phyloP scores from a whole-genome alignment of 2,329 filamentous ascomycete species.

The Xylaria polymorpha region DNA sequence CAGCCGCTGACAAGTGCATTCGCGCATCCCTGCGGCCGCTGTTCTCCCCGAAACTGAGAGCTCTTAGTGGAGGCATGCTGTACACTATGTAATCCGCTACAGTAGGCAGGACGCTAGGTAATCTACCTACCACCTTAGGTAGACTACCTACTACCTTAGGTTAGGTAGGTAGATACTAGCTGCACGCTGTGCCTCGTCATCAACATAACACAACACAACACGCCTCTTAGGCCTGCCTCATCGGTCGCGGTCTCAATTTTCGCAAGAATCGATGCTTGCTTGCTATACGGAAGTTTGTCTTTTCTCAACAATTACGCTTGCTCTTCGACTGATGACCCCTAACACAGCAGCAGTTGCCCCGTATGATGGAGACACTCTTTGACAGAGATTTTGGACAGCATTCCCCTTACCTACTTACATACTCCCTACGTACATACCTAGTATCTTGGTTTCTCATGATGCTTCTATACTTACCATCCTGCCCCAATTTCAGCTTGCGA shows the following conservation, averaged over 20 bases:
- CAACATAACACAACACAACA: slow-evolving; percentile 23
- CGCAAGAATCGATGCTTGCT: neutral
- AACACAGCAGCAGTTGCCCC: neutral
- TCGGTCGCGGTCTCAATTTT: neutral
- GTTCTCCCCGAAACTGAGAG: neutral
- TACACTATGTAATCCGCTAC: slow-evolving; percentile 5
- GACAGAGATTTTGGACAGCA: neutral
- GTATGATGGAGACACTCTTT: neutral
- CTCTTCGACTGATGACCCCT: neutral
- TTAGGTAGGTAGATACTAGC: no score
- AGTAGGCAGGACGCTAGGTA: no score
- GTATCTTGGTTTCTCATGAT: neutral
- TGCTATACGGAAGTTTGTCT: neutral
- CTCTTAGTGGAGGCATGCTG: neutral
- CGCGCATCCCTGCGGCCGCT: slow-evolving; percentile 9
- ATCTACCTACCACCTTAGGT: no score
- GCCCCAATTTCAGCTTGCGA: slow-evolving; percentile 6
- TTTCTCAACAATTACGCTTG: neutral
- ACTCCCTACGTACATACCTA: no score
- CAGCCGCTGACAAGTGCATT: slow-evolving; percentile 5
- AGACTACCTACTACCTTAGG: neutral
- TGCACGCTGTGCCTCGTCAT: slow-evolving; percentile 33
- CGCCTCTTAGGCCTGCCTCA: slow-evolving; percentile 11
- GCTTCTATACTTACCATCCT: neutral
- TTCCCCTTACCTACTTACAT: neutral